Evolutionary conservation across 495 filamentous ascomycete genomes (phyloP).

Genomic region (Aspergillus wentii): DNA sequence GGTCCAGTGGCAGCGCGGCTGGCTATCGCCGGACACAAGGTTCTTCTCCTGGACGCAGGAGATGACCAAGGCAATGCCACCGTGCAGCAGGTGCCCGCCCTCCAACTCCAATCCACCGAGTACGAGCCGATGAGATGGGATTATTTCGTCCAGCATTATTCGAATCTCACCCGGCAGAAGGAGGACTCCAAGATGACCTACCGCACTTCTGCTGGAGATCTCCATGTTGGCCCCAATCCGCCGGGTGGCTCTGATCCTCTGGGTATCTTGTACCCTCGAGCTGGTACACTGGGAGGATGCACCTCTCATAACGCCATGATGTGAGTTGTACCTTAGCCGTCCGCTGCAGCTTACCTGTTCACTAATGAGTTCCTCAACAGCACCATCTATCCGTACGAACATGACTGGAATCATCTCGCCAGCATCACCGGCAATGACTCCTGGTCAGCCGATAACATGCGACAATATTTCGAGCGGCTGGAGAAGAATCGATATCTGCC

Average conservation of each 20-base stretch:
- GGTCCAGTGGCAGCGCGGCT: slow-evolving; percentile 57
- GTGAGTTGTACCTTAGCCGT: slow-evolving; percentile 8
- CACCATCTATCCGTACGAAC: slow-evolving; percentile 29
- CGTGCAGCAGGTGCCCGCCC: slow-evolving; percentile 28
- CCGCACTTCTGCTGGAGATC: slow-evolving; percentile 24
- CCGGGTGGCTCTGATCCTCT: slow-evolving; percentile 27
- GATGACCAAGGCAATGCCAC: slow-evolving; percentile 47
- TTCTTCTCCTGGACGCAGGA: slow-evolving; percentile 58
- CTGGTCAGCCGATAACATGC: slow-evolving; percentile 35
- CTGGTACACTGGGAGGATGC: slow-evolving; percentile 41
- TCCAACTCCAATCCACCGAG: slow-evolving; percentile 35
- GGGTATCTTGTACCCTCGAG: slow-evolving; percentile 39
- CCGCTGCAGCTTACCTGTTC: too few species aligned
- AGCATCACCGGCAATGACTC: slow-evolving; percentile 32
- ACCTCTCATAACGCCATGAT: slow-evolving; percentile 42
- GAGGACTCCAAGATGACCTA: slow-evolving; percentile 42
- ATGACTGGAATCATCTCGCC: slow-evolving; percentile 41
- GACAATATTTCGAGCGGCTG: slow-evolving; percentile 34
- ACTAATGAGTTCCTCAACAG: slow-evolving; percentile 5
- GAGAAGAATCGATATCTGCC: slow-evolving; percentile 51
- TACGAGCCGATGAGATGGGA: slow-evolving; percentile 36
- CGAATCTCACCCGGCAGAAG: slow-evolving; percentile 25
- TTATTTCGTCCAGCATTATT: slow-evolving; percentile 42
- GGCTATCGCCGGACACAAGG: slow-evolving; percentile 51
- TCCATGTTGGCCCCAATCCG: slow-evolving; percentile 29